Conservation (phyloP, 163 green algal species). For the Trebouxiophyceae sp. region DNA sequence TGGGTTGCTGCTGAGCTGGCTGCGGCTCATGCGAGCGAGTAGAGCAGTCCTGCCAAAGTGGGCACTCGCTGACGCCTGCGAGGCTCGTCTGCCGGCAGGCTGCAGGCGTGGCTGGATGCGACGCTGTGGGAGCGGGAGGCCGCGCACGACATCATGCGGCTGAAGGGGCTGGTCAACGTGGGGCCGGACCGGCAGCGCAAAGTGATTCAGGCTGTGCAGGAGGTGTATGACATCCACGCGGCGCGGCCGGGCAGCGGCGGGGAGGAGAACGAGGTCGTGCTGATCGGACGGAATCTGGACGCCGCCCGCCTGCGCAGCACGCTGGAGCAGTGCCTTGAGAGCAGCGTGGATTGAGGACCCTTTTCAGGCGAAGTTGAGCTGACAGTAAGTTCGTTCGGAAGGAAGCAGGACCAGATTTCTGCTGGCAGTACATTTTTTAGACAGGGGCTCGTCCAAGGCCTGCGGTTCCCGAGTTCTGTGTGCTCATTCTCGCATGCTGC, state of each 20-base stretch:
- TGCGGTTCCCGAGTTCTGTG: too few species aligned
- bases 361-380: too few species aligned
- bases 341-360: too few species aligned
- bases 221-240: conserved; percentile 71
- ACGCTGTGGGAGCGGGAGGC: conserved; percentile 70
- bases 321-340: too few species aligned
- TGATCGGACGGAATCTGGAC: conserved; percentile 1
- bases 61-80: too few species aligned
- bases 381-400: too few species aligned
- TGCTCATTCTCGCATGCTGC: too few species aligned
- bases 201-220: conserved; percentile 71
- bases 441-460: too few species aligned
- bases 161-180: conserved; percentile 72
- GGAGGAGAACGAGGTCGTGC: not conserved
- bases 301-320: not conserved
- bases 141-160: conserved; percentile 61
- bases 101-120: conserved; percentile 58
- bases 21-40: too few species aligned
- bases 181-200: conserved; percentile 30
- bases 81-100: conserved; percentile 2
- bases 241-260: not conserved
- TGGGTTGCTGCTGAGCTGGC: too few species aligned
- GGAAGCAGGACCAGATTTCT: too few species aligned
- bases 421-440: too few species aligned
- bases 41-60: conserved; percentile 5